Evolutionary conservation across 371 early-diverging fungal genomes (phyloP), one percentile per base, ranked within the genome.

Genomic region (Catenaria anguillulae): DNA sequence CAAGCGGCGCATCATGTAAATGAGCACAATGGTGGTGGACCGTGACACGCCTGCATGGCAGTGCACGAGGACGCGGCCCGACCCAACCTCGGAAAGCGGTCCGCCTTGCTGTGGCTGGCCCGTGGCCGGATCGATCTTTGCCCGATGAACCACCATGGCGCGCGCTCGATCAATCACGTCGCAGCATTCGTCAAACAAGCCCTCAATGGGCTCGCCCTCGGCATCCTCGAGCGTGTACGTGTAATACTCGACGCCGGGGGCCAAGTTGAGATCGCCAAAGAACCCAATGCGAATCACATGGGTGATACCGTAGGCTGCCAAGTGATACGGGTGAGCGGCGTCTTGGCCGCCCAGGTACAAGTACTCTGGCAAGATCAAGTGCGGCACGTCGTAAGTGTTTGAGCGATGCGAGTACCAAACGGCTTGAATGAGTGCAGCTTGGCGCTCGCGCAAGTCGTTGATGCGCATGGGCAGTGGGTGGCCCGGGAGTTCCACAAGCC

Each of bases 41-140:
- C 77, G 60, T 23, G 69, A 68, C 17, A 76, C 76, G 35, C 77
- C 77, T 26, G 75, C 75, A 60, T 75, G 73, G 61, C 77, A 73
- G 55, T 73, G 71, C 33, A 74, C 65, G 60, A 62, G 50, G 33
- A 62, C 63, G 21, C 33, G 36, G n/a, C 40, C 61, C 31, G 56
- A 21, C 33, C 52, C 29, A n/a, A n/a, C n/a, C 15, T 26, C 52
- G 40, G 17, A 5, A 40, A 40, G 40, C 40, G 40, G 5, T 5
- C 10, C 5, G 17, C 10, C 40, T 10, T 46, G 24, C 36, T 35
- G 40, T 40, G 5, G 10, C 40, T 40, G 40, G 45, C 19, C 17
- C 10, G 45, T 10, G 21, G 29, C 52, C 29, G 24, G 29, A 31
- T 26, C 29, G 24, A n/a, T 10, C 21, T 23, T 8, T 13, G 52